Conservation (phyloP, 768 basidiomycete genomes). For the Gautieria morchelliformis region DNA sequence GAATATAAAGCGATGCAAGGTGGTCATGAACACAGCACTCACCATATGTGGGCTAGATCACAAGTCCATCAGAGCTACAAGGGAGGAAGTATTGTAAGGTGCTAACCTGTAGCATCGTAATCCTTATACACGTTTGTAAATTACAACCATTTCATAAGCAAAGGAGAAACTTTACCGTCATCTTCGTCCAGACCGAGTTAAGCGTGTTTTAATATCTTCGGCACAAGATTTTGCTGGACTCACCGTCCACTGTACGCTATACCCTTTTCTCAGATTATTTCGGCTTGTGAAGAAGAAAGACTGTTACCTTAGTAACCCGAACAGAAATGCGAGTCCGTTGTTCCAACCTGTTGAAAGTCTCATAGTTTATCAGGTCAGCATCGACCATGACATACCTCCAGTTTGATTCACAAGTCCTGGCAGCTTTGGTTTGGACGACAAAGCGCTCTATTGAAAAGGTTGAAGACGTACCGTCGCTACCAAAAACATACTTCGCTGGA, state of each 20-base stretch:
- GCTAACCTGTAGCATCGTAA: slow-evolving; percentile 53
- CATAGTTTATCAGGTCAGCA: neutral
- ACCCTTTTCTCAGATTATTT: neutral
- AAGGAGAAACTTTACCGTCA: slow-evolving; percentile 37
- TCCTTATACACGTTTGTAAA: slow-evolving; percentile 31
- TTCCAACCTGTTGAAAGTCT: slow-evolving; percentile 36
- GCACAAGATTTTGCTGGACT: slow-evolving; percentile 16
- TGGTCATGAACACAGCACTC: slow-evolving; percentile 18
- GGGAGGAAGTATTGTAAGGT: neutral
- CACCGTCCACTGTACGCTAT: slow-evolving; percentile 76
- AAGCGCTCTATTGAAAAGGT: neutral
- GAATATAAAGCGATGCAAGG: slow-evolving; percentile 3
- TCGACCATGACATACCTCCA: slow-evolving; percentile 31
- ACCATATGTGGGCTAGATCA: slow-evolving; percentile 63
- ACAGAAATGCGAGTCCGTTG: slow-evolving; percentile 71
- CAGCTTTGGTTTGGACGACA: no score
- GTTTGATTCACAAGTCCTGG: slow-evolving; percentile 67
- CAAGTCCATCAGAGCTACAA: neutral
- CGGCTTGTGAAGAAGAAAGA: no score
- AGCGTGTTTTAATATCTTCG: neutral
- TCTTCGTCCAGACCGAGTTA: slow-evolving; percentile 24
- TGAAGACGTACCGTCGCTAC: slow-evolving; percentile 26
- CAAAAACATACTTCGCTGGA: slow-evolving; percentile 70
- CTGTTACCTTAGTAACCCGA: slow-evolving; percentile 53
- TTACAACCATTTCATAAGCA: neutral